Percentiles rank a stretch among this genome's conserved stretches.
Conservation (phyloP, 345 rosid genomes). For the Triadica sebifera region DNA sequence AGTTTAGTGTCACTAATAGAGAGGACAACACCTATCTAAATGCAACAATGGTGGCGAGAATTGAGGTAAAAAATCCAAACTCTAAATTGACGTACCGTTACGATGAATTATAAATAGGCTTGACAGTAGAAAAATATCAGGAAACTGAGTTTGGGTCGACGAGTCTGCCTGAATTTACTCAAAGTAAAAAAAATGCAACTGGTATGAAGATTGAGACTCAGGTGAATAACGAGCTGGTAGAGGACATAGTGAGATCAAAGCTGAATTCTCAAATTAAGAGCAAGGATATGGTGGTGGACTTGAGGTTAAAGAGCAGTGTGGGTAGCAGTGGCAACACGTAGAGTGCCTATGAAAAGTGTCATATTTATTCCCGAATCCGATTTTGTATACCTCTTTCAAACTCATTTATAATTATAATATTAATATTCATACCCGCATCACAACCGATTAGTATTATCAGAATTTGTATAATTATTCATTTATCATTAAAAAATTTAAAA, state of each 20-base stretch:
- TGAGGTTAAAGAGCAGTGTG: conserved; percentile 50
- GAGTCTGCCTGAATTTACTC: conserved; percentile 41
- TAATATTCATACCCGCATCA: too few species aligned
- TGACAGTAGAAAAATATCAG: conserved; percentile 35
- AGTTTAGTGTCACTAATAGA: conserved; percentile 41
- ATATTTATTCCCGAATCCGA: too few species aligned
- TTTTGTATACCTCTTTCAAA: too few species aligned
- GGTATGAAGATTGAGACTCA: conserved; percentile 48
- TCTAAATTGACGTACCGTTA: conserved; percentile 45
- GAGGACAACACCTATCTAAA: conserved; percentile 53
- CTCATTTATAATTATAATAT: too few species aligned
- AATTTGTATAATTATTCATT: too few species aligned
- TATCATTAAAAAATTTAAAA: too few species aligned
- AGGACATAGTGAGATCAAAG: conserved; percentile 33
- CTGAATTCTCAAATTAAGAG: conserved; percentile 34
- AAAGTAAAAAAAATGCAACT: conserved; percentile 43
- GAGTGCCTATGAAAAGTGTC: too few species aligned
- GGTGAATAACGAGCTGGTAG: conserved; percentile 44
- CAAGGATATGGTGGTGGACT: conserved; percentile 44
- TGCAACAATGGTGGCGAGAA: conserved; percentile 41
- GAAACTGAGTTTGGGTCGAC: conserved; percentile 41
- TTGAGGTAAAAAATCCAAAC: conserved; percentile 71
- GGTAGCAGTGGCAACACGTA: too few species aligned
- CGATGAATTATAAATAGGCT: conserved; percentile 38
- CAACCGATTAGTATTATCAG: too few species aligned